phyloP scores from a whole-genome alignment of 2,329 filamentous ascomycete species.

The Aspergillus sp. region DNA sequence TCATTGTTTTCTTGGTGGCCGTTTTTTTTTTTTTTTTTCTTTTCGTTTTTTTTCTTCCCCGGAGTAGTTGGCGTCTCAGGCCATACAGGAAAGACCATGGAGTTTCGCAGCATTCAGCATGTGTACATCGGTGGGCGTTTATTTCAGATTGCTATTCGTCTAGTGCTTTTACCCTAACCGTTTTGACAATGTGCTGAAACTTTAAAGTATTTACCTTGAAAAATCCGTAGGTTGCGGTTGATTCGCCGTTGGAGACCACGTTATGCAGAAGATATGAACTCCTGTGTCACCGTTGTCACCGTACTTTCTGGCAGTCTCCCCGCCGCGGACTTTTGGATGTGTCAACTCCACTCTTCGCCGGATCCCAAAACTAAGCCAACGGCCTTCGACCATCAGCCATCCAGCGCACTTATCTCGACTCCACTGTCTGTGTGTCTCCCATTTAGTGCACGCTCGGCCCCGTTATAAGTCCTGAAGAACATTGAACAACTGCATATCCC shows the following conservation, averaged over 20 bases:
- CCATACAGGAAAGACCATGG: not conserved
- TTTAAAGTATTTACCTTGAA: not conserved
- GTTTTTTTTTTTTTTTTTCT: not conserved
- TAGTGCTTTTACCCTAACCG: not conserved
- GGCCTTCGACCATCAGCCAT: no score
- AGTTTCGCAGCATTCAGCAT: not conserved
- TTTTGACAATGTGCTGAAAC: not conserved
- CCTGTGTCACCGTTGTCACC: not conserved
- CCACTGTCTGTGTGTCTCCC: no score
- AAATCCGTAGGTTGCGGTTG: not conserved
- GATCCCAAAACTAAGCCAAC: no score
- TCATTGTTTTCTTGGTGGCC: not conserved
- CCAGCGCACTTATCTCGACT: no score
- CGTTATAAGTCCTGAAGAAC: no score
- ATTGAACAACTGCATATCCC: no score
- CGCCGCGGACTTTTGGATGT: not conserved
- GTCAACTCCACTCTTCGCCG: not conserved
- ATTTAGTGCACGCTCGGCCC: no score
- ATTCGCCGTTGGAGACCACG: not conserved
- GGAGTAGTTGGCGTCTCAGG: not conserved
- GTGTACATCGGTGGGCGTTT: not conserved
- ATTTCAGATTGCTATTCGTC: not conserved
- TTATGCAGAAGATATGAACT: not conserved
- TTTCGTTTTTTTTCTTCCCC: not conserved
- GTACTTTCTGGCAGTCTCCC: not conserved